phyloP scores from a whole-genome alignment of 2,329 filamentous ascomycete genomes.

The Xylariomycetidae sp. region DNA sequence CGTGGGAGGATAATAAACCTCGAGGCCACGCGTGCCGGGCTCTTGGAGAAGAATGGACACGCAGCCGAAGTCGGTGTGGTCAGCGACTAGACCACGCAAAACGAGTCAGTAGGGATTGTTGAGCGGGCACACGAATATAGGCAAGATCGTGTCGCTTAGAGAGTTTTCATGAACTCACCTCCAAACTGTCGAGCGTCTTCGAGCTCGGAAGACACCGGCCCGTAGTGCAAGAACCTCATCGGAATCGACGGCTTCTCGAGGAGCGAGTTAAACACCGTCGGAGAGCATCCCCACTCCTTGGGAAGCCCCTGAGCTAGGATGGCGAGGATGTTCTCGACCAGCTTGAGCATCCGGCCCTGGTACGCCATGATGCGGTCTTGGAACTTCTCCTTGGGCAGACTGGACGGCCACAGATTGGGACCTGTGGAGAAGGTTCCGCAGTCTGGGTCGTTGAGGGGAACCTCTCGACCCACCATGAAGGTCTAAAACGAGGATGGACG shows the following conservation, averaged over 20 bases:
- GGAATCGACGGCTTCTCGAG: conserved; percentile 19
- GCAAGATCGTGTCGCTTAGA: too few relatives aligned
- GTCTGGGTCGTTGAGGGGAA: conserved; percentile 20
- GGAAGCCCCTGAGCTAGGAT: conserved; percentile 19
- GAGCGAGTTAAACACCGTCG: conserved; percentile 15
- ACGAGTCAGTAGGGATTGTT: conserved; percentile 2
- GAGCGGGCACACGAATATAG: too few relatives aligned
- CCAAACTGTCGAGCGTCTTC: conserved; percentile 24
- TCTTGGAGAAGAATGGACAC: conserved; percentile 27
- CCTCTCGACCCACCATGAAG: conserved; percentile 19
- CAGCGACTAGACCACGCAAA: conserved; percentile 15
- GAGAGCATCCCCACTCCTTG: conserved; percentile 16
- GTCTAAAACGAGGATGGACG: conserved; percentile 8
- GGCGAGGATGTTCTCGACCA: conserved; percentile 20
- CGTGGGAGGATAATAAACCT: conserved; percentile 21
- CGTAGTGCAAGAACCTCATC: conserved; percentile 23
- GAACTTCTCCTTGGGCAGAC: conserved; percentile 19
- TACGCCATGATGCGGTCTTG: conserved; percentile 21
- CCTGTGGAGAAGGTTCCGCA: conserved; percentile 24
- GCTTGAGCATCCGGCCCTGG: conserved; percentile 22
- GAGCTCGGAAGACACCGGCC: conserved; percentile 14
- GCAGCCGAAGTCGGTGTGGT: conserved; percentile 27
- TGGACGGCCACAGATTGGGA: conserved; percentile 24
- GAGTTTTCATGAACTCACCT: too few relatives aligned
- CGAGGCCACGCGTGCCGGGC: conserved; percentile 21